These are phyloP conservation scores for Parasarocladium wereldwijsianum DNA, from an alignment of 2,329 filamentous ascomycete genomes.

Conservation along the genomic window DNA sequence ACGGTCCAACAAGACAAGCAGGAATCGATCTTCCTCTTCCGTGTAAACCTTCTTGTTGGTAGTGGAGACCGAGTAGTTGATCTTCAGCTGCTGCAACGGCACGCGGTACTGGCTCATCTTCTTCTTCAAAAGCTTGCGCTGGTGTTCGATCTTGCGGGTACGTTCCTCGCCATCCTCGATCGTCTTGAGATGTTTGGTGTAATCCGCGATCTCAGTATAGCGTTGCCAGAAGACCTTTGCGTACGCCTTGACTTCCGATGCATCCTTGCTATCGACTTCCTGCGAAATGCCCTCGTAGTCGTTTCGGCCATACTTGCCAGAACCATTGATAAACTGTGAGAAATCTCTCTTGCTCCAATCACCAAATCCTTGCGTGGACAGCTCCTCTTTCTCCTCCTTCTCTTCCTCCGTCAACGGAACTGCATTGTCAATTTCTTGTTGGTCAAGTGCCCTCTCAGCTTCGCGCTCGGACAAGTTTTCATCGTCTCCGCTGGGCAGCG, in stretches of 20 bases:
- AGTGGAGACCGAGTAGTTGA: slow-evolving; percentile 97
- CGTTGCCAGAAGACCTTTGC: slow-evolving; percentile 95
- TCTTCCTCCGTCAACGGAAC: slow-evolving; percentile 80
- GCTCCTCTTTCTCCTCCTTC: slow-evolving; percentile 66
- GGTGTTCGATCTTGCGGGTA: slow-evolving; percentile 74
- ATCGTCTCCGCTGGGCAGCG: slow-evolving; percentile 75
- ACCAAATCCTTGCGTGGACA: slow-evolving; percentile 75
- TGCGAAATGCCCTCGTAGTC: slow-evolving; percentile 75
- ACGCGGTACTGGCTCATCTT: slow-evolving; percentile 97
- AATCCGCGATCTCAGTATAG: slow-evolving; percentile 81
- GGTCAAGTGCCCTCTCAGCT: slow-evolving; percentile 73
- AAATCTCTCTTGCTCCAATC: slow-evolving; percentile 97
- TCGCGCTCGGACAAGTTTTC: slow-evolving; percentile 76
- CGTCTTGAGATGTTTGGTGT: slow-evolving; percentile 72
- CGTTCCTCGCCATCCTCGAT: slow-evolving; percentile 92
- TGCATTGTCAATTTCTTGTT: slow-evolving; percentile 87
- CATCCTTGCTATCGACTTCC: slow-evolving; percentile 82
- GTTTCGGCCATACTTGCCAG: slow-evolving; percentile 76
- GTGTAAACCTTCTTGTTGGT: slow-evolving; percentile 99
- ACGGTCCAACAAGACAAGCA: slow-evolving; percentile 84
- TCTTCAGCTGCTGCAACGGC: slow-evolving; percentile 90
- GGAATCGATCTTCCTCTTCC: slow-evolving; percentile 91
- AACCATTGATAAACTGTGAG: slow-evolving; percentile 94
- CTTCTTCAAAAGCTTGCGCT: slow-evolving; percentile 83
- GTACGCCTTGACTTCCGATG: slow-evolving; percentile 76